A percentile compares a stretch with the other conserved stretches of the same genome.
Conservation (phyloP, 257 asterid genomes). For the Fraxinus excelsior region DNA sequence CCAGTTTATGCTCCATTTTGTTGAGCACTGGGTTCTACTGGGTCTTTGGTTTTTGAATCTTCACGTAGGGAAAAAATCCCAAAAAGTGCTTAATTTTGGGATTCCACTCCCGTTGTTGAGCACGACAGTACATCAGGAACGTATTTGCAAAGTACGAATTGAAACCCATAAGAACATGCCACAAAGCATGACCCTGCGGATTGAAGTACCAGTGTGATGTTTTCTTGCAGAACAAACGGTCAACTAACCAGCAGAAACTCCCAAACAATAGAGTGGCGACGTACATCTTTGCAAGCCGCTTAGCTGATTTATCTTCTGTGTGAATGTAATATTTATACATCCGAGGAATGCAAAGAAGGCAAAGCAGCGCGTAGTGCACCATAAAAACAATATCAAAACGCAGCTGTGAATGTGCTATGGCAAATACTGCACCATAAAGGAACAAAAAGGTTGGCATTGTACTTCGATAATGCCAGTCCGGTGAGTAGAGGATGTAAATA, state of each 20-base stretch:
- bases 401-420: slow-evolving; percentile 69
- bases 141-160: too few relatives aligned
- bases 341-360: slow-evolving; percentile 93
- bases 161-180: slow-evolving; percentile 91
- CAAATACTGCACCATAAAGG: slow-evolving; percentile 82
- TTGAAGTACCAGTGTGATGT: slow-evolving; percentile 57
- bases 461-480: slow-evolving; percentile 96
- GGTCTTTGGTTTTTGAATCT: slow-evolving; percentile 74
- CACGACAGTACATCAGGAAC: too few relatives aligned
- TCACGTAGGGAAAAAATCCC: too few relatives aligned
- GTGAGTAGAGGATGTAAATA: slow-evolving; percentile 92
- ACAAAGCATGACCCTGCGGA: slow-evolving; percentile 92
- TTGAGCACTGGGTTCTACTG: slow-evolving; percentile 47
- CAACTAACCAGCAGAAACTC: slow-evolving; percentile 73
- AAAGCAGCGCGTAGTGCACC: slow-evolving; percentile 78
- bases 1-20: slow-evolving; percentile 13
- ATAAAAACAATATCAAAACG: slow-evolving; percentile 69
- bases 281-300: slow-evolving; percentile 73
- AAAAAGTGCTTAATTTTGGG: too few relatives aligned
- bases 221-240: slow-evolving; percentile 62
- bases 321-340: slow-evolving; percentile 86
- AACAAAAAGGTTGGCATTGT: slow-evolving; percentile 94
- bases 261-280: slow-evolving; percentile 55
- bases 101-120: too few relatives aligned
- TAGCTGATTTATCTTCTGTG: slow-evolving; percentile 76